Base-by-base conservation (phyloP, 2,329 filamentous ascomycete species). In the Calycina herbarum region DNA sequence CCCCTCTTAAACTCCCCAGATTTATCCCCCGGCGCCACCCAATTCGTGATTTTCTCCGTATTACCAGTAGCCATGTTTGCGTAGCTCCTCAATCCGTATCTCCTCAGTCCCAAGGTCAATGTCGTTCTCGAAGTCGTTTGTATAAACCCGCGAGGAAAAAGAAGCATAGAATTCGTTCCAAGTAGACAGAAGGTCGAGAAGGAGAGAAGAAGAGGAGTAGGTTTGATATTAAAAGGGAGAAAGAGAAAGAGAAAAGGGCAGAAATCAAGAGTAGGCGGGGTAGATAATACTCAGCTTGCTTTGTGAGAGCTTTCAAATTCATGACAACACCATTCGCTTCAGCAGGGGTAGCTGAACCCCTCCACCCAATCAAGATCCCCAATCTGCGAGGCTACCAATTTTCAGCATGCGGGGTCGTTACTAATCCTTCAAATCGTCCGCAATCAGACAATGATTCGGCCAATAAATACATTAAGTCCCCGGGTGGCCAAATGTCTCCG, bases 1-100 rank as follows among this genome's bases (percentile, higher is more conserved):
- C 93, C 91, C 68, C 94, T 89, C 82, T 97, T 97, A 85, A 96
- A 98, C 79, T 97, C 93, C 78, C 94, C 94, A 20, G 87, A 86
- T 76, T 87, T 91, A 81, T 95, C 92, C 72, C 83, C 83, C 57
- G 86, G 89, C 68, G 87, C 83, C 62, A 95, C 93, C 93, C 93
- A 97, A 74, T 94, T 87, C 57, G 93, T 94, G 77, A 96, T 92
- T 64, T 85, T 86, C 65, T 73, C 65, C 62, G 68, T 68, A 1
- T 70, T 29, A 69, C 73, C 33, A 15, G 54, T 17, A 73, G 51
- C 64, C 64, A 59, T 71, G 66, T 11, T 27, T 29, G 20, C 33
- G 29, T 64, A 67, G 2, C 4, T 29, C 27, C 27, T 29, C 27
- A 29, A 29, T 29, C 27, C 27, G 56, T 57, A 75, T 75, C 75